A percentile compares a stretch with the other conserved stretches of the same genome.
Evolutionary conservation across 192 early-diverging fungal genomes (phyloP).

Genomic region (Geosiphon pyriformis): DNA sequence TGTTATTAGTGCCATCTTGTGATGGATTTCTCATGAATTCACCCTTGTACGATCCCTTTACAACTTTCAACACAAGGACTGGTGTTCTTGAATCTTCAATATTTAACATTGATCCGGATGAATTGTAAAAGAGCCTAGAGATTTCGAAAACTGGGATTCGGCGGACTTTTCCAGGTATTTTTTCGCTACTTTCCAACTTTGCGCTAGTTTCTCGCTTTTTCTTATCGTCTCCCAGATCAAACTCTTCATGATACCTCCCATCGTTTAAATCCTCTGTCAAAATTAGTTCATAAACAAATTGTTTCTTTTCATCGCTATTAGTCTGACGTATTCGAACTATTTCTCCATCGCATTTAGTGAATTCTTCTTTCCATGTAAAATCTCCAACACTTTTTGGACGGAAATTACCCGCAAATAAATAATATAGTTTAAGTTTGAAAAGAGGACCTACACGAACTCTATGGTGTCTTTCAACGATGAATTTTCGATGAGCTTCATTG

Average conservation of each 20-base stretch:
- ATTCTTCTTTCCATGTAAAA: conserved; percentile 83
- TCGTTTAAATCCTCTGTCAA: conserved; percentile 67
- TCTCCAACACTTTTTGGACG: conserved; percentile 51
- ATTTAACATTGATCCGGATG: conserved; percentile 65
- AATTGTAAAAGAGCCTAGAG: conserved; percentile 63
- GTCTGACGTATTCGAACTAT: conserved; percentile 30
- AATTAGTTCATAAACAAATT: conserved; percentile 49
- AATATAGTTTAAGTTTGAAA: conserved; percentile 59
- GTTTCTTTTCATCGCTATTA: background rate
- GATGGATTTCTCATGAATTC: conserved; percentile 15
- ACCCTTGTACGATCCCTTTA: conserved; percentile 16
- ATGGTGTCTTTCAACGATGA: background rate
- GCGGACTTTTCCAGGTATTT: conserved; percentile 33
- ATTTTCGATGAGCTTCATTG: conserved; percentile 24
- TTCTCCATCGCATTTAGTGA: conserved; percentile 43
- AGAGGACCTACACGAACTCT: conserved; percentile 28
- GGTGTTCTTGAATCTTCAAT: conserved; percentile 67
- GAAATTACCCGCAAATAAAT: conserved; percentile 60
- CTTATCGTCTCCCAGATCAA: conserved; percentile 23
- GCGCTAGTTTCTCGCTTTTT: conserved; percentile 25
- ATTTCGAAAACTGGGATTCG: conserved; percentile 44
- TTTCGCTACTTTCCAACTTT: conserved; percentile 18
- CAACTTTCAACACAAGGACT: conserved; percentile 65
- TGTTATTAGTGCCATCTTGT: background rate
- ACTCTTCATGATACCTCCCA: conserved; percentile 69